Evolutionary conservation across 306 rosid genomes (phyloP).

Genomic region (Notholithocarpus densiflorus): DNA sequence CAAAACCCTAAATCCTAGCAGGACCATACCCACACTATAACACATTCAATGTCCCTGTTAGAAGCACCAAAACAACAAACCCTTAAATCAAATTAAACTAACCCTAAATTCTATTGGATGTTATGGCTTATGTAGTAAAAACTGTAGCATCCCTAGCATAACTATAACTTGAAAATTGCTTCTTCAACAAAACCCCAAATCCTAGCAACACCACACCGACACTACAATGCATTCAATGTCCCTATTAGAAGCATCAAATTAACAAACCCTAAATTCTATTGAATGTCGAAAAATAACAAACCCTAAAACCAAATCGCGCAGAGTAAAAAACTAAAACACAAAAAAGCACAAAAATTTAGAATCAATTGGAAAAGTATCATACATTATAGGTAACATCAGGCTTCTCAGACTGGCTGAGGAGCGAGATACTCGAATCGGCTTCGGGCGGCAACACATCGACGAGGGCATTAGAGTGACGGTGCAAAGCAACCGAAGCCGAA

Average conservation of each 20-base stretch:
- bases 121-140: no score
- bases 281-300: neutral
- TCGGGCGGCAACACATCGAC: constrained; percentile 98
- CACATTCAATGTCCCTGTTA: no score
- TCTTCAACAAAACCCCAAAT: neutral
- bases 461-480: constrained; percentile 95
- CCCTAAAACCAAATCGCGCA: neutral
- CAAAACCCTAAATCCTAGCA: no score
- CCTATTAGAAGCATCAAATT: neutral
- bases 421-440: constrained; percentile 95
- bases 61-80: no score
- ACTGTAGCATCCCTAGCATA: no score
- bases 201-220: neutral
- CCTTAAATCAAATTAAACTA: neutral
- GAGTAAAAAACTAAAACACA: neutral
- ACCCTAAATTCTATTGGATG: neutral
- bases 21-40: no score
- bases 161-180: neutral
- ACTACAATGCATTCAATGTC: neutral
- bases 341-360: no score
- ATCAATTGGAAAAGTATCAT: neutral
- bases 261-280: neutral
- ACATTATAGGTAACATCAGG: constrained; percentile 95
- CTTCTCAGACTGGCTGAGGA: constrained; percentile 97
- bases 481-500: constrained; percentile 90